Percentiles rank a stretch among this genome's conserved stretches.
These are phyloP conservation scores for Nemania abortiva DNA, from an alignment of 2,329 filamentous ascomycete genomes.

Conservation along the genomic window DNA sequence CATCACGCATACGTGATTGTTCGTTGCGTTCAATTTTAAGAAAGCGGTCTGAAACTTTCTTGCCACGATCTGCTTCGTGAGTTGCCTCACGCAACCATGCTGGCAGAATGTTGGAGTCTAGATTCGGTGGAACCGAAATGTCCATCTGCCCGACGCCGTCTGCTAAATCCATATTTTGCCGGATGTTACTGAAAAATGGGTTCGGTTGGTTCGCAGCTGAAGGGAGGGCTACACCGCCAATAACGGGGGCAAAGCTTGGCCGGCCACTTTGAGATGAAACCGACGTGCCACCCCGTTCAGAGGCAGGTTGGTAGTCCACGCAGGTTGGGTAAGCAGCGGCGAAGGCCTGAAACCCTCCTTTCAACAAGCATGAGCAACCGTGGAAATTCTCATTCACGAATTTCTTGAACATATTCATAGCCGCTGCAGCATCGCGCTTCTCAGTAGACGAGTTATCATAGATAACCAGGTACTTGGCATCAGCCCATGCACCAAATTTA, in stretches of 20 bases:
- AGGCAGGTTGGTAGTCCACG: slow-evolving; percentile 66
- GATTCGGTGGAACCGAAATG: slow-evolving; percentile 60
- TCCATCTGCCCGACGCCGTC: slow-evolving; percentile 89
- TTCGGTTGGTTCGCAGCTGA: slow-evolving; percentile 75
- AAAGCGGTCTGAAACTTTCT: slow-evolving; percentile 84
- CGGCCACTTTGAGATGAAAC: slow-evolving; percentile 59
- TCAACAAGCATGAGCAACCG: slow-evolving; percentile 79
- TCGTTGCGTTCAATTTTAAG: slow-evolving; percentile 86
- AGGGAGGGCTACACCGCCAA: slow-evolving; percentile 89
- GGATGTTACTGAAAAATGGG: slow-evolving; percentile 95
- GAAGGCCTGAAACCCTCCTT: slow-evolving; percentile 85
- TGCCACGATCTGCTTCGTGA: slow-evolving; percentile 77
- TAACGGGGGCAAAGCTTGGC: slow-evolving; percentile 75
- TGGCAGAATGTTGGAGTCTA: slow-evolving; percentile 70
- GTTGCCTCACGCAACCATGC: slow-evolving; percentile 80
- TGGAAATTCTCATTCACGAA: slow-evolving; percentile 86
- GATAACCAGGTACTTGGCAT: slow-evolving; percentile 81
- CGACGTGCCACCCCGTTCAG: slow-evolving; percentile 64
- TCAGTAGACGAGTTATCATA: slow-evolving; percentile 85
- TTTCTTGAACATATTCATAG: slow-evolving; percentile 92
- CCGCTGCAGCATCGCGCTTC: slow-evolving; percentile 82
- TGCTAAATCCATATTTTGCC: slow-evolving; percentile 95
- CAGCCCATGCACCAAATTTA: slow-evolving; percentile 81
- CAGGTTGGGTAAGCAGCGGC: slow-evolving; percentile 72
- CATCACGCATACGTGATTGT: slow-evolving; percentile 92